phyloP scores from a whole-genome alignment of 345 rosid species.

The Lepidium didymum region DNA sequence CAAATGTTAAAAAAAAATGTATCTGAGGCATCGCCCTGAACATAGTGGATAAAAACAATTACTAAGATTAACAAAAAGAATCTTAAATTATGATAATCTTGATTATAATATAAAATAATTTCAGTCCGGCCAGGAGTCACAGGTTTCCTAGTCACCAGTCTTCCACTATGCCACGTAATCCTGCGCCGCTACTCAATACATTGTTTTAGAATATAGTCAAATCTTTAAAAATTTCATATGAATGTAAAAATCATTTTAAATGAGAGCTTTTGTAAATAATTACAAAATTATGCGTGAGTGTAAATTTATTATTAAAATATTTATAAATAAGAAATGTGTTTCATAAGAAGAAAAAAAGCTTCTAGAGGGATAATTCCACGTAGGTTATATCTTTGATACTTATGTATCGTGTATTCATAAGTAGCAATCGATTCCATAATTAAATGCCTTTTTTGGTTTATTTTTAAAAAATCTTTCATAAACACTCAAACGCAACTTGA shows the following conservation, averaged over 20 bases:
- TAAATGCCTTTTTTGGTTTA: background rate
- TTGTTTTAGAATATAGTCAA: background rate
- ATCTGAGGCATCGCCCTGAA: too few species aligned
- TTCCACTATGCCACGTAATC: constrained; percentile 20
- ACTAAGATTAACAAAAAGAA: background rate
- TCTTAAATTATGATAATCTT: background rate
- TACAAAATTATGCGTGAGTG: background rate
- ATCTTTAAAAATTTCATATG: background rate
- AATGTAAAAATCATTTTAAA: background rate
- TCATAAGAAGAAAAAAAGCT: constrained; percentile 8
- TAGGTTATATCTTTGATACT: constrained; percentile 21
- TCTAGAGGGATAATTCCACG: constrained; percentile 12
- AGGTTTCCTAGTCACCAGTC: constrained; percentile 5
- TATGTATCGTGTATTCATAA: constrained; percentile 19
- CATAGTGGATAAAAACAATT: background rate
- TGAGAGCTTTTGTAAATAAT: background rate
- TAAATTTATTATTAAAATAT: too few species aligned
- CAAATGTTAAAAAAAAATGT: too few species aligned
- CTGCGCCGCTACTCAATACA: background rate
- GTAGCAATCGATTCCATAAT: constrained; percentile 20
- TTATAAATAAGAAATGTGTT: background rate
- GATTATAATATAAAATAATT: background rate
- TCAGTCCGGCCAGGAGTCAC: constrained; percentile 21
- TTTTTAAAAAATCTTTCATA: background rate
- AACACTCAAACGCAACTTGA: constrained; percentile 7